Evolutionary conservation across 108 stramenopile species (phyloP).

Genomic region (Fistulifera pelliculosa): DNA sequence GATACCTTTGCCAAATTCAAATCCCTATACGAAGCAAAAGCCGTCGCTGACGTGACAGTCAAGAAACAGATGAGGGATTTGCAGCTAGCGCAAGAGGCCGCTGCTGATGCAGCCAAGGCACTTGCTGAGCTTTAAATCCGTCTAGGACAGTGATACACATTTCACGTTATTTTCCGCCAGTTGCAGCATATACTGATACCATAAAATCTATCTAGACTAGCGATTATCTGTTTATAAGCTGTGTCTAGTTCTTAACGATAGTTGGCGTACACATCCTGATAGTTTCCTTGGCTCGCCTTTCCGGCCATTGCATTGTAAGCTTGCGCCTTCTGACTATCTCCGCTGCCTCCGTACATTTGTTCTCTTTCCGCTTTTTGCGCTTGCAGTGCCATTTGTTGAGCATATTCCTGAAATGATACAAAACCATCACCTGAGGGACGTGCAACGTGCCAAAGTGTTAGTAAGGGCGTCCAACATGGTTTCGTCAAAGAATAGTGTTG

Average conservation of each 20-base stretch:
- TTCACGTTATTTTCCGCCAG: neutral
- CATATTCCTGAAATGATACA: constrained; percentile 90
- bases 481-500: neutral
- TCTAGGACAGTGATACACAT: too few relatives aligned
- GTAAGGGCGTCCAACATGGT: too few relatives aligned
- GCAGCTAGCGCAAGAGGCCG: too few relatives aligned
- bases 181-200: neutral
- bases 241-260: too few relatives aligned
- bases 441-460: constrained; percentile 8
- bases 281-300: too few relatives aligned
- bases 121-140: too few relatives aligned
- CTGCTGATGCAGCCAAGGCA: too few relatives aligned
- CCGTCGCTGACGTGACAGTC: constrained; percentile 34
- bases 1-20: constrained; percentile 23
- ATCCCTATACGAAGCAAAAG: constrained; percentile 21
- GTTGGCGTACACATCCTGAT: too few relatives aligned
- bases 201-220: too few relatives aligned
- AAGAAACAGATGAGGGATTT: constrained; percentile 12
- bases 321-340: constrained; percentile 24
- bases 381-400: constrained; percentile 80
- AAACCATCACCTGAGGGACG: constrained; percentile 86
- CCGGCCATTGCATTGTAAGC: constrained; percentile 6
- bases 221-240: too few relatives aligned
- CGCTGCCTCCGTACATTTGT: constrained; percentile 16
- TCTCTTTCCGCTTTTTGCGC: constrained; percentile 79